These are phyloP conservation scores for Beauveria scarabaeidicola DNA, from an alignment of 2,329 filamentous ascomycete species.

Conservation along the genomic window DNA sequence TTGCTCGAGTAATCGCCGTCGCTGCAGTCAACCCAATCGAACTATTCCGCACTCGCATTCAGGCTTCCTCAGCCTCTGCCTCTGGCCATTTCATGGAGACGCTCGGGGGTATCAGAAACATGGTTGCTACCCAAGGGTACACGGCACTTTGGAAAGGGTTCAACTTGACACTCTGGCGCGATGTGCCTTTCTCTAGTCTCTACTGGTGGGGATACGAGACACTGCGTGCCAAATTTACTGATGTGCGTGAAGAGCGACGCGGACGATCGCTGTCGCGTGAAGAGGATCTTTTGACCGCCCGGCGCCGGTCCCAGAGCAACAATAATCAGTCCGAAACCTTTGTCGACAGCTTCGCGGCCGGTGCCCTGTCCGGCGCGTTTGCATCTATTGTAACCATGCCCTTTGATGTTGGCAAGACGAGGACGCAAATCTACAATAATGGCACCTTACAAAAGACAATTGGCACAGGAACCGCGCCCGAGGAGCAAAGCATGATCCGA, in stretches of 20 bases:
- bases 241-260: conserved; percentile 50
- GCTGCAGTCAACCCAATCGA: conserved; percentile 83
- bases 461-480: conserved; percentile 45
- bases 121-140: conserved; percentile 72
- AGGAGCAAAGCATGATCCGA: conserved; percentile 68
- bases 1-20: conserved; percentile 72
- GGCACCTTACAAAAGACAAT: conserved; percentile 24
- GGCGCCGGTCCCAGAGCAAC: conserved; percentile 50
- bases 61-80: conserved; percentile 57
- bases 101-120: conserved; percentile 63
- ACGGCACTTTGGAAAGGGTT: conserved; percentile 82
- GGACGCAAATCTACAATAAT: conserved; percentile 76
- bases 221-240: conserved; percentile 62
- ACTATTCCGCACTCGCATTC: conserved; percentile 86
- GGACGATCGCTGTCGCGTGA: conserved; percentile 30
- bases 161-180: conserved; percentile 86
- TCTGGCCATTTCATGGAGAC: conserved; percentile 73
- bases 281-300: conserved; percentile 31
- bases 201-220: conserved; percentile 99
- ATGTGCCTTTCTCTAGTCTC: conserved; percentile 92
- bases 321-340: conserved; percentile 73
- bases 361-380: conserved; percentile 72
- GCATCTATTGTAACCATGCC: conserved; percentile 87
- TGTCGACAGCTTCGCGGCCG: conserved; percentile 80
- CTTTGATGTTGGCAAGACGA: conserved; percentile 95